Evolutionary conservation across 768 basidiomycete genomes (phyloP).

Genomic region (Kwoniella dejecticola): DNA sequence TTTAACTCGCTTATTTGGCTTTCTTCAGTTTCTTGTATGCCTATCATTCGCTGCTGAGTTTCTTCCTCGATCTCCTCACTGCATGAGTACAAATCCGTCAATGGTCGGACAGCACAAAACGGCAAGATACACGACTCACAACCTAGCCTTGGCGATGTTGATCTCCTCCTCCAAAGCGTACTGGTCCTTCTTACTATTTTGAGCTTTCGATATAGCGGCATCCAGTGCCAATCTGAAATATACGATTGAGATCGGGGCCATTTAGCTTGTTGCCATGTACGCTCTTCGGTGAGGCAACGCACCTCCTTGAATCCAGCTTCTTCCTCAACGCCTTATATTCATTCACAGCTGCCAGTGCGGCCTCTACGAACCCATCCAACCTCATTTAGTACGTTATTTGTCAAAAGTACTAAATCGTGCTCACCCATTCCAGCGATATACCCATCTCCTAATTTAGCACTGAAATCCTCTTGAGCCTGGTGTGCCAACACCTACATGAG

Average conservation of each 20-base stretch:
- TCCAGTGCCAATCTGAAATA: constrained; percentile 70
- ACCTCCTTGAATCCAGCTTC: constrained; percentile 85
- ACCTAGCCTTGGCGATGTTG: constrained; percentile 69
- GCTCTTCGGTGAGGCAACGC: constrained; percentile 31
- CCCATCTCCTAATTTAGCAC: constrained; percentile 70
- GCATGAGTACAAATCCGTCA: constrained; percentile 13
- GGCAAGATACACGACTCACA: constrained; percentile 61
- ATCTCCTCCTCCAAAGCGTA: constrained; percentile 80
- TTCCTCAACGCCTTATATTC: constrained; percentile 79
- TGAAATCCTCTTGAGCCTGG: constrained; percentile 74
- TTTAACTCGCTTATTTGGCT: constrained; percentile 71
- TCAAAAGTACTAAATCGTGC: constrained; percentile 19
- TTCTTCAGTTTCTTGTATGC: constrained; percentile 77
- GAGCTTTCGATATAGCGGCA: constrained; percentile 69
- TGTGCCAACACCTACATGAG: no score
- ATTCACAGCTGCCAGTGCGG: constrained; percentile 72
- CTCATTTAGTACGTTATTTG: neutral
- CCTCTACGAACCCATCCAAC: constrained; percentile 49
- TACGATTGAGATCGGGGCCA: constrained; percentile 2
- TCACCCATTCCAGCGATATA: constrained; percentile 67
- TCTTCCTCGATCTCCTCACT: constrained; percentile 88
- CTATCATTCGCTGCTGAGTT: constrained; percentile 74
- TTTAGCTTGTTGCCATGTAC: no score
- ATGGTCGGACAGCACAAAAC: no score
- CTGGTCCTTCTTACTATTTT: constrained; percentile 76